phyloP scores from a whole-genome alignment of 345 rosid species.

The Camelina neglecta region DNA sequence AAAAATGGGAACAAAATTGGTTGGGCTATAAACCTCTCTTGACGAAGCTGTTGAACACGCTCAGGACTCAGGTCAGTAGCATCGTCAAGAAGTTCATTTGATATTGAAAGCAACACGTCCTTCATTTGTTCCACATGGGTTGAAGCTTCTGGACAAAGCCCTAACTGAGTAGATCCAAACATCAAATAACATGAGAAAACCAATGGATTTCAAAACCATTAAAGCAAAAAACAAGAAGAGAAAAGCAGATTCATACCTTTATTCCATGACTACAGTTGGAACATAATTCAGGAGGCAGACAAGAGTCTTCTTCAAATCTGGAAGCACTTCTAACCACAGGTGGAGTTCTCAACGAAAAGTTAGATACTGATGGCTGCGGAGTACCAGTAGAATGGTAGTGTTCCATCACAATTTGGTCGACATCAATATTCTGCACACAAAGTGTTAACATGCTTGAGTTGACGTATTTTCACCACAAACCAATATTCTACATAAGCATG shows the following conservation, averaged over 20 bases:
- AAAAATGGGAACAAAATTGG: conserved; percentile 4
- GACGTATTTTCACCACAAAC: conserved; percentile 52
- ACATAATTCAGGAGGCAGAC: conserved; percentile 70
- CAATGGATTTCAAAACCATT: conserved; percentile 30
- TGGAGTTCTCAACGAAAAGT: conserved; percentile 63
- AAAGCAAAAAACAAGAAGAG: background rate
- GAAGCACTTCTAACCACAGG: conserved; percentile 47
- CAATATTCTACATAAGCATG: conserved; percentile 20
- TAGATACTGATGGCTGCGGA: conserved; percentile 71
- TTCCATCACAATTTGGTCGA: conserved; percentile 87
- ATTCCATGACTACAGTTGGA: conserved; percentile 81
- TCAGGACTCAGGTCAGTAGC: conserved; percentile 59
- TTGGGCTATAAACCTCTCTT: conserved; percentile 65
- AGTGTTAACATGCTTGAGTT: conserved; percentile 29
- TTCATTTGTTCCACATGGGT: conserved; percentile 84
- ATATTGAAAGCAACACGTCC: conserved; percentile 76
- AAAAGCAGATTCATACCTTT: conserved; percentile 52
- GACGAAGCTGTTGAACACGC: conserved; percentile 79
- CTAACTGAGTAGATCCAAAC: conserved; percentile 64
- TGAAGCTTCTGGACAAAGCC: conserved; percentile 79
- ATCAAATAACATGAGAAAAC: conserved; percentile 41
- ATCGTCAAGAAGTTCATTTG: conserved; percentile 95
- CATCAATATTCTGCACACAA: conserved; percentile 78
- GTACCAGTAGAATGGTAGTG: conserved; percentile 80
- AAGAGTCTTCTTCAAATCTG: conserved; percentile 50